Conservation (phyloP, 345 rosid genomes). For the Mercurialis annua region DNA sequence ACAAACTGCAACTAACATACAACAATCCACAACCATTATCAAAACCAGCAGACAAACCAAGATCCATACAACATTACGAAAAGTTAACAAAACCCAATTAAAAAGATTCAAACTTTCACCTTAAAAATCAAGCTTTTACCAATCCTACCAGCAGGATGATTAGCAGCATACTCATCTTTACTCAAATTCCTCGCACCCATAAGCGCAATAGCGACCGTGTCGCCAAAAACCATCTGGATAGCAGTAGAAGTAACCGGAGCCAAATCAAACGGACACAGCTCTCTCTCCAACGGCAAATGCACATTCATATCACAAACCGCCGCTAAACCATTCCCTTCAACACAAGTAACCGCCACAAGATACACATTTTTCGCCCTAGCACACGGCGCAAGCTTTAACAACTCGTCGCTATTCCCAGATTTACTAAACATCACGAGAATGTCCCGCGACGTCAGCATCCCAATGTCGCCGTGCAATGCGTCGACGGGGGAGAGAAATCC, state of each 20-base stretch:
- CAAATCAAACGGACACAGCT: slow-evolving; percentile 85
- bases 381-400: slow-evolving; percentile 85
- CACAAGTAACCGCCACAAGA: slow-evolving; percentile 79
- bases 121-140: slow-evolving; percentile 91
- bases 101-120: slow-evolving; percentile 29
- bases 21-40: neutral
- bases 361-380: slow-evolving; percentile 69
- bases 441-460: slow-evolving; percentile 50
- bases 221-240: slow-evolving; percentile 98
- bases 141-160: slow-evolving; percentile 95
- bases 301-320: slow-evolving; percentile 72
- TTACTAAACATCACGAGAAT: slow-evolving; percentile 76
- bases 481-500: slow-evolving; percentile 80
- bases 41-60: neutral
- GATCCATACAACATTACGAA: neutral
- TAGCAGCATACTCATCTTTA: slow-evolving; percentile 81
- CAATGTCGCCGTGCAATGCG: slow-evolving; percentile 95
- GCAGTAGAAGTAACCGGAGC: slow-evolving; percentile 98
- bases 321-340: slow-evolving; percentile 61
- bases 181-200: slow-evolving; percentile 83
- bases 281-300: slow-evolving; percentile 80
- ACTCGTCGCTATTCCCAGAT: slow-evolving; percentile 87
- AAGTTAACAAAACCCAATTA: neutral
- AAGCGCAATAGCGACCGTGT: slow-evolving; percentile 91
- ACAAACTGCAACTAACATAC: neutral